phyloP scores from a whole-genome alignment of 495 filamentous ascomycete species.

The Hypoxylon fragiforme region DNA sequence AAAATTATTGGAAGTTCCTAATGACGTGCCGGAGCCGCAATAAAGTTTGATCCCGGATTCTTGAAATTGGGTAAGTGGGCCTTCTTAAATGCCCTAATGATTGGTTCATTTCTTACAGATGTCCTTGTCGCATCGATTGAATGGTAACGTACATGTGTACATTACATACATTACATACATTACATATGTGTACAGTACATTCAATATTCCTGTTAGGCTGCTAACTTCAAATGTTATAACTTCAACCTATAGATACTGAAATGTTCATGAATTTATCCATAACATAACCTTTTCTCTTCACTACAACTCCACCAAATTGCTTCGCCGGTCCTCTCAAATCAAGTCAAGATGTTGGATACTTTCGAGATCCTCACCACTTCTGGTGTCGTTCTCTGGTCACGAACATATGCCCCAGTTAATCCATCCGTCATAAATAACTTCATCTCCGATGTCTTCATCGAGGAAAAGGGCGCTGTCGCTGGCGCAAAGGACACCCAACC shows the following conservation, averaged over 20 bases:
- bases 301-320: too few relatives aligned
- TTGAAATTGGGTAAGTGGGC: conserved; percentile 5
- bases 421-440: conserved; percentile 87
- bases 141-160: too few relatives aligned
- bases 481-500: conserved; percentile 60
- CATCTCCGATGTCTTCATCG: conserved; percentile 95
- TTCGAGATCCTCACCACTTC: conserved; percentile 97
- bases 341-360: conserved; percentile 76
- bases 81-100: not conserved
- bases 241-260: not conserved
- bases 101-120: conserved; percentile 22
- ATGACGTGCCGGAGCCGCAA: conserved; percentile 30
- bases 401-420: conserved; percentile 77
- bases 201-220: too few relatives aligned
- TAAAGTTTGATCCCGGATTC: conserved; percentile 22
- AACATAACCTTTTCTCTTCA: too few relatives aligned
- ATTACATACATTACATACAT: too few relatives aligned
- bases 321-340: not conserved
- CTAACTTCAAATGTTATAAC: too few relatives aligned
- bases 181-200: conserved; percentile 5
- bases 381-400: conserved; percentile 95
- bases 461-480: conserved; percentile 72
- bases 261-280: not conserved
- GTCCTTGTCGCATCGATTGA: too few relatives aligned
- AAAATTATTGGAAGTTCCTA: not conserved